Evolutionary conservation across 2,329 filamentous ascomycete genomes (phyloP), one percentile per base, ranked within the genome.

Genomic region (Metarhizium anisopliae): DNA sequence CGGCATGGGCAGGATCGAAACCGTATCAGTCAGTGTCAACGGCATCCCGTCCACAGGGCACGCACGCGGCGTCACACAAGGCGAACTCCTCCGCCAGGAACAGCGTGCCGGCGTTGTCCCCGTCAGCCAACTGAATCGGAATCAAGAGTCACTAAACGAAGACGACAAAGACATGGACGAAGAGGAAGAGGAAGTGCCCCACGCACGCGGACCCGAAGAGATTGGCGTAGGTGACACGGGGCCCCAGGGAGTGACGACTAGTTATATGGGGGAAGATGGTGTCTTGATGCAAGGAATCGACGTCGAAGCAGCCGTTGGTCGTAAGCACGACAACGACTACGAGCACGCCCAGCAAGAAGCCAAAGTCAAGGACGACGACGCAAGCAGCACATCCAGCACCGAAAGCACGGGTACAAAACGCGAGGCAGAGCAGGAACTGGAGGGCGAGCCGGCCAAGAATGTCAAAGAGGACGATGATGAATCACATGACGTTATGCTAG

Each of bases 191-290:
- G 86, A 89, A 57, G 78, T 84, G 53, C 89, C 91, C 5, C 90
- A 95, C 70, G 90, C 89, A 0, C 81, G 90, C 45, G 93, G 93
- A 0, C 94, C 94, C 0, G 84, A 90, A 35, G 80, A 90, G 62
- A 87, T 97, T 52, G 93, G 92, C 4, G 84, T 91, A 57, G 85
- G 89, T 62, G 94, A 99, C 67, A 87, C 90, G 61, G 94, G 94
- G 0, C 85, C 89, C 10, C 92, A 89, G 70, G 72, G 60, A 53
- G 74, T 71, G 54, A 73, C 68, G 16, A 74, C 68, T 45, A 71
- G 67, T 52, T 68, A 69, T 56, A 66, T 72, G 25, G 68, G 75
- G 55, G 70, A 74, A 49, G 67, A 64, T 38, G 68, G 72, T 42
- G 62, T 79, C n/a, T 73, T 75, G 51, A 77, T 80, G 69, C 75